phyloP scores from a whole-genome alignment of 2,329 filamentous ascomycete genomes.

The Phialophora verrucosa region DNA sequence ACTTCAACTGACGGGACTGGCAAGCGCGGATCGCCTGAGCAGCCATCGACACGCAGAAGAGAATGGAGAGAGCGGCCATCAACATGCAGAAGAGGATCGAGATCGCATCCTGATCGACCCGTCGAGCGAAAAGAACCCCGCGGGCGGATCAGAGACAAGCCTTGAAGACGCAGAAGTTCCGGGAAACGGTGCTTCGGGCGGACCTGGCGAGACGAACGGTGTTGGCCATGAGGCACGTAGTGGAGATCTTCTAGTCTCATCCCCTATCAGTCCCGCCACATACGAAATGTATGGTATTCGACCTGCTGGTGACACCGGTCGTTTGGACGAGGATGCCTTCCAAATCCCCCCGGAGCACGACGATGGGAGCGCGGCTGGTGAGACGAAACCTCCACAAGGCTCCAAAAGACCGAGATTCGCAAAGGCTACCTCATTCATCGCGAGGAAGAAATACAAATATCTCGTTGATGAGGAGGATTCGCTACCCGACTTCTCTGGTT shows the following conservation, averaged over 20 bases:
- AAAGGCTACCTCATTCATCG: slow-evolving; percentile 16
- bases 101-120: slow-evolving; percentile 30
- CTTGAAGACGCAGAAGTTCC: slow-evolving; percentile 1
- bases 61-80: neutral
- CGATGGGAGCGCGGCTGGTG: slow-evolving; percentile 20
- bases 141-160: slow-evolving; percentile 1
- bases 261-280: slow-evolving; percentile 40
- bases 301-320: slow-evolving; percentile 35
- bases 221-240: neutral
- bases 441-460: slow-evolving; percentile 34
- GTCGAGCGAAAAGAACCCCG: slow-evolving; percentile 8
- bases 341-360: slow-evolving; percentile 43
- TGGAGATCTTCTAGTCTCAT: slow-evolving; percentile 11
- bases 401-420: slow-evolving; percentile 34
- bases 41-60: neutral
- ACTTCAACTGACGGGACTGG: slow-evolving; percentile 45
- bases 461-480: slow-evolving; percentile 34
- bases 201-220: neutral
- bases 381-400: slow-evolving; percentile 36
- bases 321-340: slow-evolving; percentile 44
- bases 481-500: slow-evolving; percentile 32
- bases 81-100: slow-evolving; percentile 9
- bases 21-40: neutral
- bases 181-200: slow-evolving; percentile 10
- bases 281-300: slow-evolving; percentile 42